Percentiles rank a stretch among this genome's conserved stretches.
phyloP scores from a whole-genome alignment of 169 alveolate genomes.

The Amoebophrya sp. region DNA sequence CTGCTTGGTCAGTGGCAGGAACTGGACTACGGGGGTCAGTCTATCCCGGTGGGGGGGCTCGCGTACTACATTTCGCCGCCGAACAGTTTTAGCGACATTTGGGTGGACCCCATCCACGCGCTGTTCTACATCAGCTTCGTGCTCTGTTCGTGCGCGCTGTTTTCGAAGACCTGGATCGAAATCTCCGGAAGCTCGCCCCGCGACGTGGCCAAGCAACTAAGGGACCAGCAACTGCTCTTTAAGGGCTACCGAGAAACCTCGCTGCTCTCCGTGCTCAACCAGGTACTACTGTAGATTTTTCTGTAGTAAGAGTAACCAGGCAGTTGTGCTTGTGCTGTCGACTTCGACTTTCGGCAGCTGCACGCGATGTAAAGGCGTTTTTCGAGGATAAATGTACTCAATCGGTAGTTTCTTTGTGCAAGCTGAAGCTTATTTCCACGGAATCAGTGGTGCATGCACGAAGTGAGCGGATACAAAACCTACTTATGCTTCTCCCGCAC shows the following conservation, averaged over 20 bases:
- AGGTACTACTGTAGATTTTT: too few species aligned
- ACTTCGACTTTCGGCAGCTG: too few species aligned
- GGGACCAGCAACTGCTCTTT: slow-evolving; percentile 90
- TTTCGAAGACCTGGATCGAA: slow-evolving; percentile 99
- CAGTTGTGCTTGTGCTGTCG: too few species aligned
- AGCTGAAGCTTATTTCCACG: too few species aligned
- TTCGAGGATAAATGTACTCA: too few species aligned
- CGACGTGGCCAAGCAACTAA: slow-evolving; percentile 98
- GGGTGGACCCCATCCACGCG: slow-evolving; percentile 92
- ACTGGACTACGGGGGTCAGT: slow-evolving; percentile 82
- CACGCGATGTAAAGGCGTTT: too few species aligned
- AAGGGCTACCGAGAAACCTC: slow-evolving; percentile 76
- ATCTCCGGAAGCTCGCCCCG: slow-evolving; percentile 96
- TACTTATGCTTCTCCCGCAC: too few species aligned
- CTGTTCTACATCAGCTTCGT: slow-evolving; percentile 92
- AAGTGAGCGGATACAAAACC: too few species aligned
- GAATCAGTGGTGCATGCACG: too few species aligned
- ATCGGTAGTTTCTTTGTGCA: background rate
- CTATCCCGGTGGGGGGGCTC: slow-evolving; percentile 98
- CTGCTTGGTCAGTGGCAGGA: slow-evolving; percentile 91
- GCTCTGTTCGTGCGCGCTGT: slow-evolving; percentile 92
- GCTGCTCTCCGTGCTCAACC: slow-evolving; percentile 55
- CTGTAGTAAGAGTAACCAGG: too few species aligned
- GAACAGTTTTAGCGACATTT: slow-evolving; percentile 67
- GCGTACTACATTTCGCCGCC: slow-evolving; percentile 98